Evolutionary conservation across 163 green algal genomes (phyloP).

Genomic region (Scenedesmus sp.): DNA sequence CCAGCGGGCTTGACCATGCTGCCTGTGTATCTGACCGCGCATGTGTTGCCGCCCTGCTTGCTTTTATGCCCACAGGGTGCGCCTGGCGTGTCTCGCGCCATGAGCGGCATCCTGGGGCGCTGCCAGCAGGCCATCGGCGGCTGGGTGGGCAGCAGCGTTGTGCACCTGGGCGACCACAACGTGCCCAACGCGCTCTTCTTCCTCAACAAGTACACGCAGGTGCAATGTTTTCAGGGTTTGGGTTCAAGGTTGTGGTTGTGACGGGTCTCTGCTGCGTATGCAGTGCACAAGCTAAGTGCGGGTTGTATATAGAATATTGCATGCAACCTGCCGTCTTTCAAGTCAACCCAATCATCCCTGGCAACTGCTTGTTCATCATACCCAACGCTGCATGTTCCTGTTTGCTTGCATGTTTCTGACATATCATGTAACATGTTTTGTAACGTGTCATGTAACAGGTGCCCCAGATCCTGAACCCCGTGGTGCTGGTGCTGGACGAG

Average conservation of each 20-base stretch:
- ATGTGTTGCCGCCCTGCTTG: background rate
- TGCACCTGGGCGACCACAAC: constrained; percentile 98
- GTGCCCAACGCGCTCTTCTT: constrained; percentile 96
- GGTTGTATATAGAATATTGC: no score
- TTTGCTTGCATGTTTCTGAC: background rate
- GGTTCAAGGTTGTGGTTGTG: no score
- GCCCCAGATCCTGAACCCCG: constrained; percentile 86
- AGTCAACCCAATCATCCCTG: no score
- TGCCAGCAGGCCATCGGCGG: constrained; percentile 77
- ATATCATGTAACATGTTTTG: background rate
- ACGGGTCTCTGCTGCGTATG: no score
- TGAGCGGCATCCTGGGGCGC: constrained; percentile 81
- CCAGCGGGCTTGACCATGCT: background rate
- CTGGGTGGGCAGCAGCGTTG: constrained; percentile 94
- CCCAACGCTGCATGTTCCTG: no score
- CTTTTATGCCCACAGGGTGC: constrained; percentile 55
- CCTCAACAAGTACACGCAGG: constrained; percentile 98
- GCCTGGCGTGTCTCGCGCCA: constrained; percentile 73
- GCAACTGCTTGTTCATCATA: no score
- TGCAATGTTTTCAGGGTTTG: background rate
- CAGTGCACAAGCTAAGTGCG: no score
- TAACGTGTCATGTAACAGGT: constrained; percentile 60
- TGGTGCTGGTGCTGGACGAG: constrained; percentile 89
- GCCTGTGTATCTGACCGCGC: no score
- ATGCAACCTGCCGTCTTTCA: no score